Evolutionary conservation across 148 eudicot genomes (phyloP).

Genomic region (Rhododendron simsii): DNA sequence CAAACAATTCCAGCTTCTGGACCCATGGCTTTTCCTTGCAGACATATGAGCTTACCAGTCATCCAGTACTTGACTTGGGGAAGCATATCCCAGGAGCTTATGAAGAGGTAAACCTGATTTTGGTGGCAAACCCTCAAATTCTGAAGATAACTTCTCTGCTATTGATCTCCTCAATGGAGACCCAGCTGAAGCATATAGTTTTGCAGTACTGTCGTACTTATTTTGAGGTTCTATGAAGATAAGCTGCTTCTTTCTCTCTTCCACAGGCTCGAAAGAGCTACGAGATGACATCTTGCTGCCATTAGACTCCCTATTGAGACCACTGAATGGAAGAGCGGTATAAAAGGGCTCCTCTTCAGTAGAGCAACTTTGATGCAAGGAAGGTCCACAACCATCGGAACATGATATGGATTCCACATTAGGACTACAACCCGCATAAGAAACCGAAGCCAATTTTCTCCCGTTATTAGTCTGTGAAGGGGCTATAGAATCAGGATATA

Average conservation of each 20-base stretch:
- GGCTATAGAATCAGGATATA: conserved; percentile 18
- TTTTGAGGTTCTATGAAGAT: conserved; percentile 12
- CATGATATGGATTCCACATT: conserved; percentile 23
- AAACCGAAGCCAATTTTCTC: conserved; percentile 10
- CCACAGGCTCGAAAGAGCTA: conserved; percentile 24
- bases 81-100: conserved; percentile 80
- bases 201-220: conserved; percentile 14
- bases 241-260: conserved; percentile 26
- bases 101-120: conserved; percentile 61
- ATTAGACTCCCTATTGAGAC: not conserved
- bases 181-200: conserved; percentile 17
- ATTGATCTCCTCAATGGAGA: conserved; percentile 22
- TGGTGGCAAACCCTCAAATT: conserved; percentile 39
- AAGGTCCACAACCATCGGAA: conserved; percentile 38
- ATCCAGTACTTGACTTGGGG: conserved; percentile 40
- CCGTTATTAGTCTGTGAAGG: conserved; percentile 30
- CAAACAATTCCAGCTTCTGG: not conserved
- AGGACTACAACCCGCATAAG: conserved; percentile 12
- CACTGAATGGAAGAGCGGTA: conserved; percentile 8
- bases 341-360: conserved; percentile 28
- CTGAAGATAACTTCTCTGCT: conserved; percentile 31
- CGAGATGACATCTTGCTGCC: conserved; percentile 23
- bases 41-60: not conserved
- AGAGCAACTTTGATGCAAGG: conserved; percentile 25
- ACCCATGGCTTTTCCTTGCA: not conserved